Conservation (phyloP, 139 green algal species). For the Chlorella sp. region DNA sequence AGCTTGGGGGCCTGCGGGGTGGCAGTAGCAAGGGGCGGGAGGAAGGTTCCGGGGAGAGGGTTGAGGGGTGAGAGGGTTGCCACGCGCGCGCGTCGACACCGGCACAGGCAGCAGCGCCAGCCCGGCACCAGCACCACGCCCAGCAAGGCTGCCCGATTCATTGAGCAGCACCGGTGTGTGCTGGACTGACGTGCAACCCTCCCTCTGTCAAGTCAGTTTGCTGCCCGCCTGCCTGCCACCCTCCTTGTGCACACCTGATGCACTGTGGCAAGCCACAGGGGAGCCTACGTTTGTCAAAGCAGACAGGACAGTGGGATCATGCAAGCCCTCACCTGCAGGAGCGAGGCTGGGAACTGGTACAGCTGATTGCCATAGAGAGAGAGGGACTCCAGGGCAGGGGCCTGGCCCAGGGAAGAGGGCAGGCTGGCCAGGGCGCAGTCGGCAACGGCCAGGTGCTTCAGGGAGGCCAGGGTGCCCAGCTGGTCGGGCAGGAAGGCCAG, state of each 20-base stretch:
- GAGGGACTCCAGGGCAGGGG: constrained; percentile 41
- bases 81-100: neutral
- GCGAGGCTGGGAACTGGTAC: constrained; percentile 22
- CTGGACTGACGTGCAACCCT: too few species aligned
- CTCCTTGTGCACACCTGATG: too few species aligned
- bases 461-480: constrained; percentile 34
- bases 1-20: constrained; percentile 35
- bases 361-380: constrained; percentile 63
- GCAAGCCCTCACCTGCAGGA: constrained; percentile 43
- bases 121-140: too few species aligned
- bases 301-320: too few species aligned
- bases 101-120: too few species aligned
- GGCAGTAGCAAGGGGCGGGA: neutral
- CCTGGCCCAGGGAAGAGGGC: constrained; percentile 1
- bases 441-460: constrained; percentile 59
- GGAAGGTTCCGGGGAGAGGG: neutral
- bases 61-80: too few species aligned
- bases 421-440: constrained; percentile 56
- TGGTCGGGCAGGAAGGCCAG: constrained; percentile 58
- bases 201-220: too few species aligned
- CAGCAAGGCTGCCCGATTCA: too few species aligned
- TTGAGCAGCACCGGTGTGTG: too few species aligned
- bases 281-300: too few species aligned
- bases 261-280: too few species aligned
- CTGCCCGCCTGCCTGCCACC: constrained; percentile 15